Conservation (phyloP, 805 yeast genomes). For the Candida odintsovae region DNA sequence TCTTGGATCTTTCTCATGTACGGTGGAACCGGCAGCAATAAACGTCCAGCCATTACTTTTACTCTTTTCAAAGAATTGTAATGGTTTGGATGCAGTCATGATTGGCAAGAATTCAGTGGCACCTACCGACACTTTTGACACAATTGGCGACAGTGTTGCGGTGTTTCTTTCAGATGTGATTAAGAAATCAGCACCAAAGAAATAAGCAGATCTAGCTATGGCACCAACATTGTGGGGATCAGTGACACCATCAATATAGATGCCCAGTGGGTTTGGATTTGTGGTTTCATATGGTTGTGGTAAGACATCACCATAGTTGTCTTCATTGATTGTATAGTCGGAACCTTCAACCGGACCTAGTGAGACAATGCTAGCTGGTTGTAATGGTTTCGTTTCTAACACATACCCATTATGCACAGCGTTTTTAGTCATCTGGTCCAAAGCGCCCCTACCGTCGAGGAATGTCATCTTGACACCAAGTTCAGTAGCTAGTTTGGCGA, state of each 20-base stretch:
- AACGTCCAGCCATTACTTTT: conserved; percentile 61
- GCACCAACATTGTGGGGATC: conserved; percentile 91
- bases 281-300: conserved; percentile 14
- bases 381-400: conserved; percentile 54
- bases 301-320: conserved; percentile 23
- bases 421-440: conserved; percentile 55
- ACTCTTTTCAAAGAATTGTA: conserved; percentile 54
- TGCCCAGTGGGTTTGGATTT: conserved; percentile 53
- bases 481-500: conserved; percentile 42
- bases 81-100: conserved; percentile 50
- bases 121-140: conserved; percentile 79
- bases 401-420: conserved; percentile 82
- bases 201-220: conserved; percentile 71
- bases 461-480: conserved; percentile 11
- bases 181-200: conserved; percentile 76
- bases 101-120: conserved; percentile 71
- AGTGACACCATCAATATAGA: conserved; percentile 71
- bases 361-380: conserved; percentile 25
- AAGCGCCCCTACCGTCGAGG: conserved; percentile 33
- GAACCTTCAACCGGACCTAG: conserved; percentile 18
- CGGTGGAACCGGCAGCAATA: conserved; percentile 50
- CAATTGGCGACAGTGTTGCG: conserved; percentile 72
- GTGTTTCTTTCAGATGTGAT: conserved; percentile 64
- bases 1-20: conserved; percentile 26
- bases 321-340: conserved; percentile 18